Percentiles rank a stretch among this genome's conserved stretches.
Conservation (phyloP, 345 rosid genomes). For the Aquilaria sinensis region DNA sequence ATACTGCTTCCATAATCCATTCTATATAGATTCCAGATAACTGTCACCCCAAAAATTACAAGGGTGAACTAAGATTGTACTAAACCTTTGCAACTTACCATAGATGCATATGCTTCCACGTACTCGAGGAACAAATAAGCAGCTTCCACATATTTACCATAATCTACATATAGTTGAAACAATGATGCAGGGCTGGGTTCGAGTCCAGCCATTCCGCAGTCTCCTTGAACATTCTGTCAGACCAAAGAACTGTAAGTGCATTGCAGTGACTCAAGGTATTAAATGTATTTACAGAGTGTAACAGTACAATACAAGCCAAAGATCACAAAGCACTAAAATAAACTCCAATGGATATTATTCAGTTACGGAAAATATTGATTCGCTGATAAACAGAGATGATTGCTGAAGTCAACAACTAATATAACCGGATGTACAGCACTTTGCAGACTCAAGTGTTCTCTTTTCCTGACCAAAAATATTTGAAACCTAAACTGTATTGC, state of each 20-base stretch:
- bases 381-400: too few species aligned
- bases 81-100: constrained; percentile 38
- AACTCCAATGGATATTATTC: too few species aligned
- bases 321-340: too few species aligned
- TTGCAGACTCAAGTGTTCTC: too few species aligned
- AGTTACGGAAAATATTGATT: too few species aligned
- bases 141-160: constrained; percentile 77
- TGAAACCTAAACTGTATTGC: too few species aligned
- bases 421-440: too few species aligned
- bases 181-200: constrained; percentile 78
- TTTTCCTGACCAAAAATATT: too few species aligned
- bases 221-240: constrained; percentile 54
- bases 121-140: constrained; percentile 72
- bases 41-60: neutral
- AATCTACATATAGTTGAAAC: constrained; percentile 68
- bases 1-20: neutral
- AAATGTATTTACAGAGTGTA: neutral
- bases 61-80: constrained; percentile 1
- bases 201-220: constrained; percentile 76
- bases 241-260: neutral
- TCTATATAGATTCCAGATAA: too few species aligned
- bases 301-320: neutral
- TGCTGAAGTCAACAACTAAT: too few species aligned
- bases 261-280: neutral
- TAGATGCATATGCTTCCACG: constrained; percentile 61